Evolutionary conservation across 306 rosid species (phyloP), one percentile per base, ranked within the genome.

Genomic region (Lotus japonicus): DNA sequence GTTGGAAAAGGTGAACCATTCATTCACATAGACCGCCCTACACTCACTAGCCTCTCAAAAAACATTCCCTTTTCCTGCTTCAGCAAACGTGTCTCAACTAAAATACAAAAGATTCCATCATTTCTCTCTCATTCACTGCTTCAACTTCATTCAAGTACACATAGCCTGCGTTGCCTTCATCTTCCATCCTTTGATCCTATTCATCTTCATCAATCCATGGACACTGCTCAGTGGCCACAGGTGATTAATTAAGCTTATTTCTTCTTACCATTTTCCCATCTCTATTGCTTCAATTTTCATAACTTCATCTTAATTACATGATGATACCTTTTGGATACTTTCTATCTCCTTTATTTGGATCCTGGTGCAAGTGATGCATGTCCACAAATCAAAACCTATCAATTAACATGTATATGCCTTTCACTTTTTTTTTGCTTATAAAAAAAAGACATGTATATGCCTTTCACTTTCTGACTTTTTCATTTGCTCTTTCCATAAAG

Each of bases 221-320:
- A 90, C 65, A 82, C 89, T 60, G 81, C 91, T 85, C 89, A 84
- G 26, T 90, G 96, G 91, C 88, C 96, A 65, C 95, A 82, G 91
- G 96, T 90, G 75, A 52, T 51, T 17, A 71, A 21, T 21, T 21
- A 21, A 21, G 26, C 7, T 23, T 55, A 10, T 39, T 49, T 16
- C 26, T 13, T 26, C 31, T 26, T 4, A 26, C 31, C 31, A 26
- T 26, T 26, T 26, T 26, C 7, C 52, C 52, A 46, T 1, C 52
- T 5, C 9, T 13, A 0, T 2, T 17, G 7, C 23, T 16, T 46
- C 9, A 26, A 8, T 14, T 15, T 66, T 23, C 54, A 38, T 36
- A 5, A 5, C 28, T 11, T 21, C 14, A 36, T 52, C 18, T 33
- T 51, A 59, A 10, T n/a, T 9, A 9, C 1, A 0, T 57, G 11